Conservation (phyloP, 257 asterid genomes). For the Catharanthus roseus region DNA sequence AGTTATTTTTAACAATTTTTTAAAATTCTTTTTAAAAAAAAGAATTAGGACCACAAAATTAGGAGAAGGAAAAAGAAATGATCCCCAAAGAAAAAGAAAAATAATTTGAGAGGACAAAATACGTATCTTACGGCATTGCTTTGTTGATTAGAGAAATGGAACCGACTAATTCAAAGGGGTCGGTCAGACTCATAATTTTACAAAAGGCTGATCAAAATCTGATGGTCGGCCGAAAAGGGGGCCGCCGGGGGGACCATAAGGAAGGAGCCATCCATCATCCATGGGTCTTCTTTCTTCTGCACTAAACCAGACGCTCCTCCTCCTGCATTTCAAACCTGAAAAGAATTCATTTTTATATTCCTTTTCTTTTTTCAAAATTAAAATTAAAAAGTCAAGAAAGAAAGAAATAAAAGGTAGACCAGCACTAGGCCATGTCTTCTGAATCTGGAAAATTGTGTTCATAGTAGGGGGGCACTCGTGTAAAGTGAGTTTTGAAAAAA, state of each 20-base stretch:
- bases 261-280: not conserved
- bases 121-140: not conserved
- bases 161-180: not conserved
- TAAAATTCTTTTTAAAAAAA: not conserved
- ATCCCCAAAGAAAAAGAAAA: not conserved
- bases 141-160: not conserved
- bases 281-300: not conserved
- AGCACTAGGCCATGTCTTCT: constrained; percentile 1
- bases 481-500: not conserved
- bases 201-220: not conserved
- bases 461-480: not conserved
- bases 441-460: not conserved
- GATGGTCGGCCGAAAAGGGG: not conserved
- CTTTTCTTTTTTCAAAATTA: not conserved
- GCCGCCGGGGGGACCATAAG: not conserved
- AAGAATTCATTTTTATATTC: not conserved
- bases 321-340: not conserved
- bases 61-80: not conserved
- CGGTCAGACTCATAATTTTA: not conserved
- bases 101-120: not conserved
- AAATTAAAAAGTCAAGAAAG: too few relatives aligned
- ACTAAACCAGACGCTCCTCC: constrained; percentile 1
- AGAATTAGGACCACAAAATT: not conserved
- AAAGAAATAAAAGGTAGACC: not conserved
- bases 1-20: too few relatives aligned